phyloP scores from a whole-genome alignment of 2,329 filamentous ascomycete genomes.

The Didymella lethalis region DNA sequence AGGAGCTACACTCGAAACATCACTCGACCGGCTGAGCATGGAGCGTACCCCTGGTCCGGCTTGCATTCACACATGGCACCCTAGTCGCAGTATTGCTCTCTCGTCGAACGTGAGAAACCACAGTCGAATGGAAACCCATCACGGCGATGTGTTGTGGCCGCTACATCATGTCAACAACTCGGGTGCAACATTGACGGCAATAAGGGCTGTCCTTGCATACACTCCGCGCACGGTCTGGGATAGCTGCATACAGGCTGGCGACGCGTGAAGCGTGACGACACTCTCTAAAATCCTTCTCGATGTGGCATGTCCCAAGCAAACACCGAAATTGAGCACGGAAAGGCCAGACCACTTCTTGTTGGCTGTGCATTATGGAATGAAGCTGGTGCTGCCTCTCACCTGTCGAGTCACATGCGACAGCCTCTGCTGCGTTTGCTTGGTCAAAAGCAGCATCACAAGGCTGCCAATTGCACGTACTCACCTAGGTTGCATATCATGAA shows the following conservation, averaged over 20 bases:
- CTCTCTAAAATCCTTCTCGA: slow-evolving; percentile 11
- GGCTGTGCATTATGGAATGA: not conserved
- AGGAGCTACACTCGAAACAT: slow-evolving; percentile 21
- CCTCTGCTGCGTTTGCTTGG: slow-evolving; percentile 1
- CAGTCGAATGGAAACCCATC: slow-evolving; percentile 19
- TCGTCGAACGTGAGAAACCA: slow-evolving; percentile 23
- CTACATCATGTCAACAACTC: slow-evolving; percentile 31
- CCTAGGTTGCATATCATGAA: slow-evolving; percentile 10
- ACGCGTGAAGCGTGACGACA: slow-evolving; percentile 32
- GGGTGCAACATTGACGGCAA: slow-evolving; percentile 42
- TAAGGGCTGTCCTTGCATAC: slow-evolving; percentile 40
- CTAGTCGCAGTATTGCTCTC: slow-evolving; percentile 34
- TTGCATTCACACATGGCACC: slow-evolving; percentile 50
- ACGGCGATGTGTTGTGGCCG: slow-evolving; percentile 28
- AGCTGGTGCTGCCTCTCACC: slow-evolving; percentile 1
- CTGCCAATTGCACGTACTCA: slow-evolving; percentile 9
- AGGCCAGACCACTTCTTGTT: slow-evolving; percentile 13
- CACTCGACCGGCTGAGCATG: slow-evolving; percentile 24
- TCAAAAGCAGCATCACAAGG: slow-evolving; percentile 6
- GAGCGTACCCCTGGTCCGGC: slow-evolving; percentile 29
- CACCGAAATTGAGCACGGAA: slow-evolving; percentile 14
- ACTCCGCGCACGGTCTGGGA: slow-evolving; percentile 21
- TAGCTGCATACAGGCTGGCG: slow-evolving; percentile 18
- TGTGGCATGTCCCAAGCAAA: slow-evolving; percentile 14
- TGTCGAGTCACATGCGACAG: slow-evolving; percentile 6